Percentiles rank a stretch among this genome's conserved stretches.
These are phyloP conservation scores for Berkeleyomyces basicola DNA, from an alignment of 2,329 filamentous ascomycete species.

Conservation along the genomic window DNA sequence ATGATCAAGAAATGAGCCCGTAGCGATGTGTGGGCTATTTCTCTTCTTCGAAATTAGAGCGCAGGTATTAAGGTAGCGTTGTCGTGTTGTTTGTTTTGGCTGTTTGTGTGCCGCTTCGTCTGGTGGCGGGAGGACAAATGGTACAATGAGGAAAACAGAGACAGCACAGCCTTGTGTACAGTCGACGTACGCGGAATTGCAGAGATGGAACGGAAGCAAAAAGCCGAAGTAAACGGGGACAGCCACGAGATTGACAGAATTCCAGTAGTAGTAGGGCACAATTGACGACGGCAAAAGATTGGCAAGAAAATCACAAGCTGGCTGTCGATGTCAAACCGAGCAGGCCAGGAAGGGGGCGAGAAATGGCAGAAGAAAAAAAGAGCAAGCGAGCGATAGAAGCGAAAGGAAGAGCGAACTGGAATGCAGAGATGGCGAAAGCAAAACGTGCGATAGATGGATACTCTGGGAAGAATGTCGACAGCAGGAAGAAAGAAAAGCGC, in stretches of 20 bases:
- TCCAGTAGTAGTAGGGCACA: background rate
- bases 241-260: slow-evolving; percentile 4
- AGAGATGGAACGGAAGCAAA: background rate
- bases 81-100: background rate
- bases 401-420: slow-evolving; percentile 4
- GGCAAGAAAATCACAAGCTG: background rate
- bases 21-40: background rate
- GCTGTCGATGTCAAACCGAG: slow-evolving; percentile 11
- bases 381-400: slow-evolving; percentile 3
- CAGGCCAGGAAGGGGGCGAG: background rate
- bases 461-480: background rate
- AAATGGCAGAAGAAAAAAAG: background rate
- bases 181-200: background rate
- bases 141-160: background rate
- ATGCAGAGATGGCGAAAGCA: slow-evolving; percentile 2
- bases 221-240: background rate
- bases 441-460: background rate
- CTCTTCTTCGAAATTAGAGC: background rate
- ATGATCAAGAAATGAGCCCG: background rate
- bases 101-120: background rate
- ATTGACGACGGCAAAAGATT: background rate
- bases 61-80: background rate
- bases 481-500: background rate
- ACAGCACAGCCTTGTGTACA: background rate
- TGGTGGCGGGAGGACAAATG: background rate